Percentiles rank a stretch among this genome's conserved stretches.
Conservation (phyloP, 306 rosid species). For the Lathyrus sativus region DNA sequence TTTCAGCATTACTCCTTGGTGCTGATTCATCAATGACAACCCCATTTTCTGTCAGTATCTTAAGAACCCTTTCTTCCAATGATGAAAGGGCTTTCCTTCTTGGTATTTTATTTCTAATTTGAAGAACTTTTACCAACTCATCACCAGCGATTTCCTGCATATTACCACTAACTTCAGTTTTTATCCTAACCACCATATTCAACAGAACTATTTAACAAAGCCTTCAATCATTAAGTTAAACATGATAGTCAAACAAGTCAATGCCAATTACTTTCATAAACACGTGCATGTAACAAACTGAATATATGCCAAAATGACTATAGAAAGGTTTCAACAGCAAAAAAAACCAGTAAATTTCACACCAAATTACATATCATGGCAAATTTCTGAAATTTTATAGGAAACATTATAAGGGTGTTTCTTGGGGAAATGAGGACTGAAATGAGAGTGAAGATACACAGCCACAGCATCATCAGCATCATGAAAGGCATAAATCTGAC, state of each 20-base stretch:
- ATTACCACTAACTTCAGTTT: slow-evolving; percentile 33
- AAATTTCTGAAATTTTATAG: slow-evolving; percentile 6
- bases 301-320: slow-evolving; percentile 25
- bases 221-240: slow-evolving; percentile 19
- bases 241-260: slow-evolving; percentile 24
- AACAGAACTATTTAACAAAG: slow-evolving; percentile 16
- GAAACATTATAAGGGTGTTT: background rate
- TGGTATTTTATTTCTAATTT: slow-evolving; percentile 82
- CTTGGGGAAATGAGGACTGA: slow-evolving; percentile 7
- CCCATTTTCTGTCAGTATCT: slow-evolving; percentile 83
- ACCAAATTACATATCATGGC: background rate
- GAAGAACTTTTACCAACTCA: slow-evolving; percentile 71
- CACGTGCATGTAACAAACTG: slow-evolving; percentile 23
- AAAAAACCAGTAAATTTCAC: background rate
- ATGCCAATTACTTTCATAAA: slow-evolving; percentile 18
- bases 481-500: slow-evolving; percentile 6
- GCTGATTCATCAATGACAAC: slow-evolving; percentile 57
- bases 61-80: slow-evolving; percentile 79
- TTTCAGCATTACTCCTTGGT: slow-evolving; percentile 54
- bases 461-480: background rate
- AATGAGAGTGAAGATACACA: slow-evolving; percentile 7
- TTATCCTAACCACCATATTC: slow-evolving; percentile 32
- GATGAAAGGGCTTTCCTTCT: slow-evolving; percentile 84
- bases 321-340: background rate
- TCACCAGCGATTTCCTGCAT: slow-evolving; percentile 84